phyloP scores from a whole-genome alignment of 306 rosid species.

The Heteromeles arbutifolia region DNA sequence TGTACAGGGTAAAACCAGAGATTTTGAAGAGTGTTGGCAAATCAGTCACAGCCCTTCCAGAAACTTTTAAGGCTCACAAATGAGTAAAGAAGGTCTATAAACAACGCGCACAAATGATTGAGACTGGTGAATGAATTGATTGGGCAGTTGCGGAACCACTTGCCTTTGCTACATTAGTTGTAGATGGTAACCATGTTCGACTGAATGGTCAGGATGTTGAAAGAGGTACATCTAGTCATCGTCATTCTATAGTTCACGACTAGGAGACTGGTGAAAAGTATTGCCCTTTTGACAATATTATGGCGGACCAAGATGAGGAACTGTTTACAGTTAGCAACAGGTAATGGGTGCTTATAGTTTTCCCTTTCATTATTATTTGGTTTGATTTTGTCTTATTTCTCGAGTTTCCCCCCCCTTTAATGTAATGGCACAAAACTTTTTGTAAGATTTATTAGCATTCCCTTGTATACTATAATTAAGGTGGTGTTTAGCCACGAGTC shows the following conservation, averaged over 20 bases:
- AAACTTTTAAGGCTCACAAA: constrained; percentile 71
- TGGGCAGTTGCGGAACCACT: constrained; percentile 97
- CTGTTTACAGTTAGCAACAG: constrained; percentile 98
- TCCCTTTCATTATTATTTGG: not conserved
- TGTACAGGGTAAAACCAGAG: constrained; percentile 78
- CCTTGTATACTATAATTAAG: not conserved
- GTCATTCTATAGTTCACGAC: constrained; percentile 85
- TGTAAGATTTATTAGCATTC: not conserved
- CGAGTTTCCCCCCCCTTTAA: not conserved
- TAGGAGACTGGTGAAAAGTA: constrained; percentile 74
- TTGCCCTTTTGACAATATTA: constrained; percentile 82
- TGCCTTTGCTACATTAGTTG: constrained; percentile 81
- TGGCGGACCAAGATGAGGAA: constrained; percentile 84
- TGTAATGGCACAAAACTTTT: not conserved
- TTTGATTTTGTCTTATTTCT: not conserved
- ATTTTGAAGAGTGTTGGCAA: constrained; percentile 86
- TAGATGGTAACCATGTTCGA: constrained; percentile 94
- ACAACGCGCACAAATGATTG: constrained; percentile 82
- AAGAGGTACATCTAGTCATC: constrained; percentile 96
- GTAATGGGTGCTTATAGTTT: constrained; percentile 26
- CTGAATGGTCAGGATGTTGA: constrained; percentile 98
- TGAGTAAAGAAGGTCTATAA: constrained; percentile 88
- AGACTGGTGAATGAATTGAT: constrained; percentile 91
- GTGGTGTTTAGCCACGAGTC: not conserved
- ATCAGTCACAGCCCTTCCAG: constrained; percentile 79